Base-by-base conservation (phyloP, 306 rosid genomes). In the Acacia acuminata region DNA sequence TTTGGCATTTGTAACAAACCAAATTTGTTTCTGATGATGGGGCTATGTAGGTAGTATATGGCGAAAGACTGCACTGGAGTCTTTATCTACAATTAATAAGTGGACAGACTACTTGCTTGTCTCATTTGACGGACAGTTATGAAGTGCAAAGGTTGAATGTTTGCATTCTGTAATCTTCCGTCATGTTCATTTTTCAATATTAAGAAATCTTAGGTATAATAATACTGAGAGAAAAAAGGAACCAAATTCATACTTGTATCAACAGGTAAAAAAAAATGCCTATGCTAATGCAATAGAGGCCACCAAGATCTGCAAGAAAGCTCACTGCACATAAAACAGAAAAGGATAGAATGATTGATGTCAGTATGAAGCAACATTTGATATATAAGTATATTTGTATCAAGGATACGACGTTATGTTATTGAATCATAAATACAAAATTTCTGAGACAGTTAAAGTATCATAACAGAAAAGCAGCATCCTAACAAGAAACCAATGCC, bases 281-380 rank as follows among this genome's bases (percentile, higher is more conserved):
- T 73, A 96, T 79, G 77, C 97, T 92, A 85, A 96, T 82, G 88
- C 99, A 96, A 86, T 96, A 96, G 43, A 96, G 87, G 82, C 99
- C 99, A 86, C 99, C 98, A 56, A 96, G 93, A 84, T 96, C 98
- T 7, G 99, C 99, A 67, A 96, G 97, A 90, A 96, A 96, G 87
- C 98, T 86, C 91, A 96, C 98, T 96, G 90, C 91, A 85, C 67
- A 65, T 27, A 38, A 63, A 69, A 80, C 74, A 82, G 77, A 76
- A 81, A 68, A 78, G 47, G 51, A 77, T 84, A 60, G 76, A 85
- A 83, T 64, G 44, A 69, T 30, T 60, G 77, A 73, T 19, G 77
- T 10, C 38, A 72, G 58, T 68, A 22, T 4, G 48, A 81, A 48
- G 64, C 50, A 72, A 67, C 42, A 80, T 51, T 16, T 50, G 61